phyloP scores from a whole-genome alignment of 768 basidiomycete species.

The Sistotremastrum suecicum region DNA sequence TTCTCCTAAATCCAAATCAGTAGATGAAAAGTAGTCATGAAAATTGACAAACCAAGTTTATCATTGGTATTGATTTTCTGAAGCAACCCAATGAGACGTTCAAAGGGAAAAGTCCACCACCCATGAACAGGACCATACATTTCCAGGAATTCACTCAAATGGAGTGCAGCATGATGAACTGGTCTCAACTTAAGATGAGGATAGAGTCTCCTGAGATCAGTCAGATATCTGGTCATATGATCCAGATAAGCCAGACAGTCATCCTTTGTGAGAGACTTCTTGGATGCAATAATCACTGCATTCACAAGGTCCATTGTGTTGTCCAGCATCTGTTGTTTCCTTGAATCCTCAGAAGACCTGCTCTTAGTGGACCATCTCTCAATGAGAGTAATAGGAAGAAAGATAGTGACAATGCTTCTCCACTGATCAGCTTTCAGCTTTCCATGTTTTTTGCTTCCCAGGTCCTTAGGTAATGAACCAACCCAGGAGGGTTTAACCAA shows the following conservation, averaged over 20 bases:
- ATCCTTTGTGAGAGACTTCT: constrained; percentile 8
- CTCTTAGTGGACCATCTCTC: not conserved
- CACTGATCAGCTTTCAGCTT: constrained; percentile 23
- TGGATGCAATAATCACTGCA: constrained; percentile 14
- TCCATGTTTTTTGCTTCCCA: constrained; percentile 13
- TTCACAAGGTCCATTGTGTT: constrained; percentile 19
- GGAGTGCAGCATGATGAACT: constrained; percentile 21
- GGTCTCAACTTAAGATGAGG: constrained; percentile 9
- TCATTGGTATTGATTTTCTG: constrained; percentile 13
- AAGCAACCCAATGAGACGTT: constrained; percentile 14
- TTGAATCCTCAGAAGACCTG: not conserved
- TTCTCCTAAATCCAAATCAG: too few species aligned
- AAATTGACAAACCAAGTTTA: constrained; percentile 7
- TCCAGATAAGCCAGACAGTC: constrained; percentile 8
- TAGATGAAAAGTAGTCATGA: too few species aligned
- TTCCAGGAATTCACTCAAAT: constrained; percentile 14
- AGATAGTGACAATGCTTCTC: constrained; percentile 13
- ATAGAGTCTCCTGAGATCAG: constrained; percentile 9
- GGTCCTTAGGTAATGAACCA: constrained; percentile 12
- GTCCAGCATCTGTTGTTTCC: constrained; percentile 9
- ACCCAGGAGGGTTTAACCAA: constrained; percentile 11
- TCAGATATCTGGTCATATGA: constrained; percentile 16
- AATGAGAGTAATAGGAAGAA: constrained; percentile 16
- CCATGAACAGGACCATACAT: constrained; percentile 19
- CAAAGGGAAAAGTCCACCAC: constrained; percentile 23